phyloP scores from a whole-genome alignment of 805 yeast genomes.

The Nakazawaea holstii region DNA sequence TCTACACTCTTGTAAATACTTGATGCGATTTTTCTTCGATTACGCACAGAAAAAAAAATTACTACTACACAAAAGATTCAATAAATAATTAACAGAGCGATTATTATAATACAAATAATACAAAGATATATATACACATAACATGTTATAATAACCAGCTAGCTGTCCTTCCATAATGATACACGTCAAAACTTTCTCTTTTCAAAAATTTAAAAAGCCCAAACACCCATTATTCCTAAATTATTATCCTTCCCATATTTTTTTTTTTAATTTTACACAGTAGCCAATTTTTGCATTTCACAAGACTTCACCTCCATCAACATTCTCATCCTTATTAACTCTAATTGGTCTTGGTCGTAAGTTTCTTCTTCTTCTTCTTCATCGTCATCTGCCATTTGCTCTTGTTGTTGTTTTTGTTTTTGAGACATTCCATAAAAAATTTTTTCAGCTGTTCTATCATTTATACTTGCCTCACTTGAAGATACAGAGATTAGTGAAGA shows the following conservation, averaged over 20 bases:
- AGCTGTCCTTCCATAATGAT: no score
- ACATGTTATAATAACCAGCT: no score
- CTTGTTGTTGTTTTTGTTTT: neutral
- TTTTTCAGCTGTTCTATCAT: no score
- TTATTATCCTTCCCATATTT: neutral
- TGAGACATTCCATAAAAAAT: neutral
- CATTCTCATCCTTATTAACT: conserved; percentile 4
- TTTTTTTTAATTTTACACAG: neutral
- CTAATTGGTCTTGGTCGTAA: conserved; percentile 5
- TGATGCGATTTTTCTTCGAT: no score
- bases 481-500: neutral
- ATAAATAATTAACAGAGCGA: no score
- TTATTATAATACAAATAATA: no score
- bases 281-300: conserved; percentile 6
- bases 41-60: no score
- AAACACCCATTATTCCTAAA: neutral
- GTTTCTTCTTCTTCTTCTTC: conserved; percentile 8
- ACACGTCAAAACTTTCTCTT: no score
- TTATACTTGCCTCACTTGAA: neutral
- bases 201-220: no score
- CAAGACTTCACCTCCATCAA: conserved; percentile 6
- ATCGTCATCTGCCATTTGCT: neutral
- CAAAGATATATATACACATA: no score
- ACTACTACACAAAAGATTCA: no score
- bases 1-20: no score